Evolutionary conservation across 2,329 filamentous ascomycete genomes (phyloP).

Genomic region (Curvularia spicifera): DNA sequence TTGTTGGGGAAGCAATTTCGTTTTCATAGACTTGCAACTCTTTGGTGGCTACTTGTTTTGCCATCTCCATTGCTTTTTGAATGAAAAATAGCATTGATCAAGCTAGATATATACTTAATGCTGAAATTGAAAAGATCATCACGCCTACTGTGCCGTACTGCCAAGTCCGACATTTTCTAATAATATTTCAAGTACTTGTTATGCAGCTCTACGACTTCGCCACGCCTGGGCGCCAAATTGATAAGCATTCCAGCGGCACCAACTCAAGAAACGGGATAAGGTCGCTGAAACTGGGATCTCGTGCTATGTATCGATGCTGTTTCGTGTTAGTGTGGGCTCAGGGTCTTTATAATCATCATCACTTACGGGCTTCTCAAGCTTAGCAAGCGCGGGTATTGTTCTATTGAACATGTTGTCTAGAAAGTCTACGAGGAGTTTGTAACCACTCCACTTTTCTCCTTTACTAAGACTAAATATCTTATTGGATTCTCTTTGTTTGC

Average conservation of each 20-base stretch:
- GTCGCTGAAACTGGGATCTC: not conserved
- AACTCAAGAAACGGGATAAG: slow-evolving; percentile 11
- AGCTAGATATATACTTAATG: not conserved
- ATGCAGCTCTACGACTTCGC: not conserved
- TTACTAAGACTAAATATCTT: too few relatives aligned
- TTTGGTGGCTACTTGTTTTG: not conserved
- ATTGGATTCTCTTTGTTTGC: not conserved
- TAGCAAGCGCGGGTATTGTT: not conserved
- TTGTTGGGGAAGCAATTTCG: not conserved
- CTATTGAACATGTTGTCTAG: slow-evolving; percentile 4
- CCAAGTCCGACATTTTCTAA: not conserved
- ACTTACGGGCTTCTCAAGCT: too few relatives aligned
- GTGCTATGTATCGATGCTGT: slow-evolving; percentile 1
- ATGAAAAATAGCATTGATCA: not conserved
- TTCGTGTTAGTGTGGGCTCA: not conserved
- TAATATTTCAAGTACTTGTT: not conserved
- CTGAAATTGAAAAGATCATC: not conserved
- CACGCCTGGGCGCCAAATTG: slow-evolving; percentile 2
- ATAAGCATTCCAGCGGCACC: slow-evolving; percentile 7
- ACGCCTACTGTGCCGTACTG: not conserved
- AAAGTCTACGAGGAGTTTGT: slow-evolving; percentile 6
- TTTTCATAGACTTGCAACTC: not conserved
- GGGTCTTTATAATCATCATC: not conserved
- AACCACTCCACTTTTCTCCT: slow-evolving; percentile 2
- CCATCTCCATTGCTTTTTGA: not conserved